A percentile compares a stretch with the other conserved stretches of the same genome.
Conservation (phyloP, 441 rosid species). For the Metrosideros polymorpha region DNA sequence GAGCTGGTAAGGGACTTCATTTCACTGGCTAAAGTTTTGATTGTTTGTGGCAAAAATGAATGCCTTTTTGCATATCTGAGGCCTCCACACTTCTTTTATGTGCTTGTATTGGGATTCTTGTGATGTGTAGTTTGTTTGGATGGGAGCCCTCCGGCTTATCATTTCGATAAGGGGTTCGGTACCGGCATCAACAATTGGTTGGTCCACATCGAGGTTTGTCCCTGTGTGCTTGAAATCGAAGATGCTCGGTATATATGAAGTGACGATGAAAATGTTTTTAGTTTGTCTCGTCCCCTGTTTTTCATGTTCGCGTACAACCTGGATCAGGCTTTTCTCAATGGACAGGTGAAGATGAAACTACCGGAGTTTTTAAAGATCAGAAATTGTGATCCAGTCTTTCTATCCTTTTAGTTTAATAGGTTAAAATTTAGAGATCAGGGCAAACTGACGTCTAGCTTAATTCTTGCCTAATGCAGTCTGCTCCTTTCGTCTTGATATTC, state of each 20-base stretch:
- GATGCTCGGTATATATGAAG: background rate
- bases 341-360: background rate
- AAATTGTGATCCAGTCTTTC: background rate
- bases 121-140: conserved; percentile 51
- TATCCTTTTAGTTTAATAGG: background rate
- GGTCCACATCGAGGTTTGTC: conserved; percentile 59
- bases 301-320: background rate
- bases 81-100: background rate
- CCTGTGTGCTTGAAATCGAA: background rate
- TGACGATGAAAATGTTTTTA: background rate
- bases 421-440: background rate
- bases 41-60: background rate
- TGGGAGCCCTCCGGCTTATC: conserved; percentile 76
- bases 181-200: conserved; percentile 60
- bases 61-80: background rate
- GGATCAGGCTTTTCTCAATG: background rate
- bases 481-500: background rate
- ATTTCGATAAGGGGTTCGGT: conserved; percentile 43
- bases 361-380: background rate
- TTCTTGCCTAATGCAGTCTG: background rate
- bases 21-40: background rate
- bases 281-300: background rate
- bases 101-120: background rate
- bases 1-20: conserved; percentile 55
- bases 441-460: background rate